Conservation (phyloP, 2,329 filamentous ascomycete genomes). For the Ustulina deusta region DNA sequence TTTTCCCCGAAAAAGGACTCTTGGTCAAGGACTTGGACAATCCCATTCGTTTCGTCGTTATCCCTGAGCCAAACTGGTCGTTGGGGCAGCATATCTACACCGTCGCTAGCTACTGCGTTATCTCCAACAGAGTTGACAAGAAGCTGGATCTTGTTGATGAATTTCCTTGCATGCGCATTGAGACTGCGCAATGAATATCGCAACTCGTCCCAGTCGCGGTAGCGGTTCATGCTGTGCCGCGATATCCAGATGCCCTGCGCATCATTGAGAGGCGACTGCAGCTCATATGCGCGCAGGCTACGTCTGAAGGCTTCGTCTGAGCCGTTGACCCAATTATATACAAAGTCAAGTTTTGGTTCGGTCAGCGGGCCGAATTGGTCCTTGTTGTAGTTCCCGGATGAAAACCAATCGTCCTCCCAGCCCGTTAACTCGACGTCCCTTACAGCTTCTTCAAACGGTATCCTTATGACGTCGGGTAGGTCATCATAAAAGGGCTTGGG, state of each 20-base stretch:
- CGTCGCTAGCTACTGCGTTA: slow-evolving; percentile 43
- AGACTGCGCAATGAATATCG: slow-evolving; percentile 58
- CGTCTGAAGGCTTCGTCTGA: slow-evolving; percentile 54
- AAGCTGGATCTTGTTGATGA: slow-evolving; percentile 58
- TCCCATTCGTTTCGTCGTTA: slow-evolving; percentile 19
- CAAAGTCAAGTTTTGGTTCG: slow-evolving; percentile 58
- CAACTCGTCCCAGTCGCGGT: slow-evolving; percentile 60
- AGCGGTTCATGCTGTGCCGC: slow-evolving; percentile 57
- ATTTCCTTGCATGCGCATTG: slow-evolving; percentile 55
- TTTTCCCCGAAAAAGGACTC: slow-evolving; percentile 57
- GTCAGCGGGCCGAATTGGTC: slow-evolving; percentile 49
- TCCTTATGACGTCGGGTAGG: slow-evolving; percentile 56
- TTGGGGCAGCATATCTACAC: slow-evolving; percentile 49
- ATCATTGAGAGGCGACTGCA: slow-evolving; percentile 57
- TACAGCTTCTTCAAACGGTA: slow-evolving; percentile 56
- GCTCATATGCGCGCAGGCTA: slow-evolving; percentile 55
- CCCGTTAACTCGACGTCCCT: slow-evolving; percentile 54
- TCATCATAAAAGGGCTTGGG: slow-evolving; percentile 39
- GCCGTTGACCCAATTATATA: slow-evolving; percentile 60
- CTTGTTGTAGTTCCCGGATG: slow-evolving; percentile 51
- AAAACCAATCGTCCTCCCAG: slow-evolving; percentile 58
- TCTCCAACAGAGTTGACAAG: slow-evolving; percentile 55
- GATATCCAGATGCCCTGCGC: slow-evolving; percentile 55
- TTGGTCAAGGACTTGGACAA: slow-evolving; percentile 55
- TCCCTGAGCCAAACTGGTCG: slow-evolving; percentile 43